Evolutionary conservation across 495 filamentous ascomycete species (phyloP).

Genomic region (Terfezia claveryi): DNA sequence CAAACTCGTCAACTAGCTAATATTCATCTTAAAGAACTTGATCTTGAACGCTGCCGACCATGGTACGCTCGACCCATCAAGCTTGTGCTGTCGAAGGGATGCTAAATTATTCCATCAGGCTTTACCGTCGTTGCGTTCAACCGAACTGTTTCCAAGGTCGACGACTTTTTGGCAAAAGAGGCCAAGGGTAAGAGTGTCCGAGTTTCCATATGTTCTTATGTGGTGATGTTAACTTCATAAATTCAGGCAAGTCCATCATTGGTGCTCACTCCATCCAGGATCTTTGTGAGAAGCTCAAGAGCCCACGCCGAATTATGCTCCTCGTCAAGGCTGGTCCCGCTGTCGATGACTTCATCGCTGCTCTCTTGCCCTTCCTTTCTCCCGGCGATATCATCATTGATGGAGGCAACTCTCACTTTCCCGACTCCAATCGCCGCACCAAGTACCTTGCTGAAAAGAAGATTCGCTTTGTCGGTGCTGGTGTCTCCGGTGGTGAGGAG

Average conservation of each 20-base stretch:
- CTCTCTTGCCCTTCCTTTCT: conserved; percentile 72
- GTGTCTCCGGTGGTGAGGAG: conserved; percentile 98
- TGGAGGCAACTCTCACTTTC: conserved; percentile 97
- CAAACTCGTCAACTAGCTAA: background rate
- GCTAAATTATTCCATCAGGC: background rate
- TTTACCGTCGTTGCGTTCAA: conserved; percentile 95
- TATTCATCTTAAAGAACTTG: conserved; percentile 43
- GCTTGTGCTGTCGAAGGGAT: background rate
- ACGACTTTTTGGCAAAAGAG: conserved; percentile 81
- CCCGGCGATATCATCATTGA: conserved; percentile 97
- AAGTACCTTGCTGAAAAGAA: conserved; percentile 65
- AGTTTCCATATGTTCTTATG: conserved; percentile 1
- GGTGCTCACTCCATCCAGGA: conserved; percentile 89
- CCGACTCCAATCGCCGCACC: conserved; percentile 91
- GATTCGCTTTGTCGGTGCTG: conserved; percentile 87
- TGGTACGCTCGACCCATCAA: conserved; percentile 16
- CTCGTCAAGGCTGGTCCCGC: conserved; percentile 95
- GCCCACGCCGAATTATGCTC: conserved; percentile 86
- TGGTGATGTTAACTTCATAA: conserved; percentile 3
- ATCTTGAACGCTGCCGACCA: conserved; percentile 96
- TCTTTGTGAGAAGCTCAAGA: conserved; percentile 88
- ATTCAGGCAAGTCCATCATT: conserved; percentile 63
- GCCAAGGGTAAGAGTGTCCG: conserved; percentile 44
- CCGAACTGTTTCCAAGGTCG: conserved; percentile 93
- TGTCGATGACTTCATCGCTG: conserved; percentile 95